phyloP scores from a whole-genome alignment of 106 monocot species.

The Apostasia ramifera region DNA sequence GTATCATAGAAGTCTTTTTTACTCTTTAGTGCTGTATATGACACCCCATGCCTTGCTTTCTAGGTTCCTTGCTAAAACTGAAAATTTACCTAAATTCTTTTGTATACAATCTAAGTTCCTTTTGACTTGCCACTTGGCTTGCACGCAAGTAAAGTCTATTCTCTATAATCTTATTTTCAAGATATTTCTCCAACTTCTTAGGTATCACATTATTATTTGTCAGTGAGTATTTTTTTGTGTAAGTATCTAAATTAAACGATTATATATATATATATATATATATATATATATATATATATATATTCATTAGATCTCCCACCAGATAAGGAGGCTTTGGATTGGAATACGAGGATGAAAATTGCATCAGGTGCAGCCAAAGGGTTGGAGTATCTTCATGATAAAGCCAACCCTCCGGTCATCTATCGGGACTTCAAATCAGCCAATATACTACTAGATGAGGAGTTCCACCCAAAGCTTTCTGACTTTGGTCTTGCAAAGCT shows the following conservation, averaged over 20 bases:
- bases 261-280: background rate
- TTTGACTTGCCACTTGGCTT: too few species aligned
- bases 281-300: background rate
- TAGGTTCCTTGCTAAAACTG: too few species aligned
- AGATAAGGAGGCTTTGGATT: slow-evolving; percentile 61
- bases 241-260: background rate
- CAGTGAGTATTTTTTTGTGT: background rate
- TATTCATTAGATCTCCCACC: slow-evolving; percentile 47
- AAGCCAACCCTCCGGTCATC: slow-evolving; percentile 64
- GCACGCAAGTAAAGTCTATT: too few species aligned
- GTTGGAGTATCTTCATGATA: slow-evolving; percentile 74
- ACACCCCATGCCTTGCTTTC: too few species aligned
- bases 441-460: slow-evolving; percentile 62
- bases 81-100: too few species aligned
- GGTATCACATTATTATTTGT: background rate
- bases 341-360: slow-evolving; percentile 78
- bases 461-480: slow-evolving; percentile 61
- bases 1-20: too few species aligned
- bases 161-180: too few species aligned
- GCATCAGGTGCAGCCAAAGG: slow-evolving; percentile 77
- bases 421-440: slow-evolving; percentile 78
- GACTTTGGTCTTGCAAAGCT: slow-evolving; percentile 87
- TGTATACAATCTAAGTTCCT: too few species aligned
- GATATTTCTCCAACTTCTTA: background rate
- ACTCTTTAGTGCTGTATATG: too few species aligned